These are phyloP conservation scores for Colletotrichum coccodes DNA, from an alignment of 2,329 filamentous ascomycete genomes.

Conservation along the genomic window DNA sequence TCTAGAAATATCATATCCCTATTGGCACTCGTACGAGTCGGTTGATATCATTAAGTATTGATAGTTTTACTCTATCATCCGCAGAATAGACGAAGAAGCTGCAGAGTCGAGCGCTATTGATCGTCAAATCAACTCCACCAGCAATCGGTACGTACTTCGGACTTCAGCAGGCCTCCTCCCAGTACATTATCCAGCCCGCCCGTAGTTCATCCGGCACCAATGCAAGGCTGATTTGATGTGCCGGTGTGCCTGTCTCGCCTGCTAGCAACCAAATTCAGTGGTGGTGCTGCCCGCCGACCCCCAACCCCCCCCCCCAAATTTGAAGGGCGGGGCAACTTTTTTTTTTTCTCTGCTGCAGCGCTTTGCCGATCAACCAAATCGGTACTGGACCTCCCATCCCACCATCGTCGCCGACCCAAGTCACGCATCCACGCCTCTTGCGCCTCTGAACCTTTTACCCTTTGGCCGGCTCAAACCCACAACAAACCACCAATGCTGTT, in stretches of 20 bases:
- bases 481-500: background rate
- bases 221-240: conserved; percentile 15
- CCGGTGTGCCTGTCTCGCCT: background rate
- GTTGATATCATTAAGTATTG: background rate
- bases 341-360: conserved; percentile 1
- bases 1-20: no score
- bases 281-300: background rate
- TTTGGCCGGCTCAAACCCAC: background rate
- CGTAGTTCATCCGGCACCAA: conserved; percentile 21
- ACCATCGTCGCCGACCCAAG: conserved; percentile 35
- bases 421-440: conserved; percentile 6
- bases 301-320: background rate
- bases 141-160: background rate
- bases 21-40: background rate
- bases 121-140: background rate
- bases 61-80: background rate
- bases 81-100: background rate
- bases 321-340: conserved; percentile 21
- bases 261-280: background rate
- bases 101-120: background rate
- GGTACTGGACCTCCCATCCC: no score
- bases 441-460: background rate
- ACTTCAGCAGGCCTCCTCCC: background rate
- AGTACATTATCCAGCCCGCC: background rate
- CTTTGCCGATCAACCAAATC: background rate